phyloP scores from a whole-genome alignment of 352 stramenopile genomes.

The Globisporangium paddicum region DNA sequence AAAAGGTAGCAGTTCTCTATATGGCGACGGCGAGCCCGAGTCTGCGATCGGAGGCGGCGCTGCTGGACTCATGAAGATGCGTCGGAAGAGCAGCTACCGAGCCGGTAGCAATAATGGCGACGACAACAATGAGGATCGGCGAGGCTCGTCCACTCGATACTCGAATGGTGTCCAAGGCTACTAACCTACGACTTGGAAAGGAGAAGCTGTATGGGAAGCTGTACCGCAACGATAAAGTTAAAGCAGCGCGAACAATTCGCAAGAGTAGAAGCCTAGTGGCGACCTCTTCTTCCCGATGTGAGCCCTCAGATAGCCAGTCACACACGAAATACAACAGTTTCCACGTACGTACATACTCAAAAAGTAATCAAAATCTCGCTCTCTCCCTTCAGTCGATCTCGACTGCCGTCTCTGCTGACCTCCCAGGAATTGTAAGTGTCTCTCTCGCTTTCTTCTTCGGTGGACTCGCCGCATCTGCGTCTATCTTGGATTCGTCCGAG shows the following conservation, averaged over 20 bases:
- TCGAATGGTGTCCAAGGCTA: background rate
- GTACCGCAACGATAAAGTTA: background rate
- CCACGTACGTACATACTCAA: background rate
- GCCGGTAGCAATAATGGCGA: slow-evolving; percentile 43
- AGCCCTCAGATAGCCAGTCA: background rate
- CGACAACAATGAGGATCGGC: slow-evolving; percentile 15
- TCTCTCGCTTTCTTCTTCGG: slow-evolving; percentile 4
- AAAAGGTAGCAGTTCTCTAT: slow-evolving; percentile 18
- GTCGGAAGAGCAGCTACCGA: slow-evolving; percentile 47
- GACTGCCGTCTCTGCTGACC: slow-evolving; percentile 7
- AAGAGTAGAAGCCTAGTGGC: background rate
- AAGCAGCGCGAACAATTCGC: background rate
- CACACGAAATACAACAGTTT: background rate
- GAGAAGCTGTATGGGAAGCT: no score
- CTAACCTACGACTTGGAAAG: background rate
- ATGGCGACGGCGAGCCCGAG: slow-evolving; percentile 28
- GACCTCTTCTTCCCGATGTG: background rate
- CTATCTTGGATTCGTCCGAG: background rate
- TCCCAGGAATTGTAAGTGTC: background rate
- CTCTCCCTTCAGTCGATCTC: slow-evolving; percentile 11
- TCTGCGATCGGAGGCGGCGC: slow-evolving; percentile 44
- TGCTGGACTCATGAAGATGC: slow-evolving; percentile 61
- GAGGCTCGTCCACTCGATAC: background rate
- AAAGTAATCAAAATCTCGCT: background rate
- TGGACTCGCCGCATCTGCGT: background rate